Evolutionary conservation across 1,284 basidiomycete species (phyloP).

Genomic region (Ceratobasidium papillatum): DNA sequence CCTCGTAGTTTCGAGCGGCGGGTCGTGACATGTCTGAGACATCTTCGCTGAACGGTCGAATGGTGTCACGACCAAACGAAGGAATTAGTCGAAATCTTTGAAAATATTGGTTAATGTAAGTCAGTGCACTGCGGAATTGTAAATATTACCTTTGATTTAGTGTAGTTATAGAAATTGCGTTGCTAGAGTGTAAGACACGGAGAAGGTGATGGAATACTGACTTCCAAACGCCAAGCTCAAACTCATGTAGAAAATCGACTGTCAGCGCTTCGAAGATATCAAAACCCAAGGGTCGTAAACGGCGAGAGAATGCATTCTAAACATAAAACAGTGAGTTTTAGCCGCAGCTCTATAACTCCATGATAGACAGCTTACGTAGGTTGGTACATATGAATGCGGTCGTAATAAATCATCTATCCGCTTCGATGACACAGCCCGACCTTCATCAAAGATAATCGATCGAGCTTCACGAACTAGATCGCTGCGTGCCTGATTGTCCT

Average conservation of each 20-base stretch:
- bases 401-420: constrained; percentile 34
- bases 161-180: neutral
- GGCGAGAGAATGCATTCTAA: constrained; percentile 47
- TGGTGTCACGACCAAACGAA: constrained; percentile 36
- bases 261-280: constrained; percentile 43
- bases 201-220: constrained; percentile 52
- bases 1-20: constrained; percentile 43
- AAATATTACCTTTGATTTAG: constrained; percentile 28
- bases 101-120: neutral
- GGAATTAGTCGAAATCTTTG: constrained; percentile 39
- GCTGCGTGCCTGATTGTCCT: constrained; percentile 6
- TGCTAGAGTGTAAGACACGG: constrained; percentile 49
- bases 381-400: constrained; percentile 36
- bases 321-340: neutral
- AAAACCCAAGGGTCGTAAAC: constrained; percentile 29
- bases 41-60: constrained; percentile 40
- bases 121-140: neutral
- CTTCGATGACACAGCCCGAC: constrained; percentile 6
- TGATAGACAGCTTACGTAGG: constrained; percentile 30
- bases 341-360: neutral
- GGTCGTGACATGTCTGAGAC: constrained; percentile 37
- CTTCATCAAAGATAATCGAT: constrained; percentile 17
- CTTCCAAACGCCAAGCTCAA: constrained; percentile 51
- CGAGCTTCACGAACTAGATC: constrained; percentile 6
- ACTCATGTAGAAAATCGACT: constrained; percentile 49